Percentiles rank a stretch among this genome's conserved stretches.
Evolutionary conservation across 331 rosid genomes (phyloP).

Genomic region (Arachis monticola): DNA sequence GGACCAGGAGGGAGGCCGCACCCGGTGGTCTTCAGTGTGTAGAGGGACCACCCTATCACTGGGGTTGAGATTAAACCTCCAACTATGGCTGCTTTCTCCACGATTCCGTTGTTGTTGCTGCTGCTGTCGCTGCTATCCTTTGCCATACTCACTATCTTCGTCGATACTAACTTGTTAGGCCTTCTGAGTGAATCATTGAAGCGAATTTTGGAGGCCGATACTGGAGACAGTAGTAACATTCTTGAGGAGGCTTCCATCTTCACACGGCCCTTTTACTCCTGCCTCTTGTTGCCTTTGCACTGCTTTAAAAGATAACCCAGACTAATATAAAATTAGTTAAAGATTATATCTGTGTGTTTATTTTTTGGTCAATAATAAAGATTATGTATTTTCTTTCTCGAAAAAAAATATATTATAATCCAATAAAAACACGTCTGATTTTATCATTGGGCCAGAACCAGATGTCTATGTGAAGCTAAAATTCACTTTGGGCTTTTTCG

Average conservation of each 20-base stretch:
- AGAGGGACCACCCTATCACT: conserved; percentile 90
- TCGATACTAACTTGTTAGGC: conserved; percentile 10
- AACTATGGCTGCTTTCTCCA: conserved; percentile 67
- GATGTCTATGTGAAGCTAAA: too few species aligned
- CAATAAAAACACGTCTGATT: too few species aligned
- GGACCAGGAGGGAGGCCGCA: conserved; percentile 97
- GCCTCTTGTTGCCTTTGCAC: too few species aligned
- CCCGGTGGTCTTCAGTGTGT: conserved; percentile 85
- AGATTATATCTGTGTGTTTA: too few species aligned
- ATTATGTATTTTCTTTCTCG: too few species aligned
- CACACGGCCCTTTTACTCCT: not conserved
- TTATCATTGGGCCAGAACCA: too few species aligned
- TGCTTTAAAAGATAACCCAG: too few species aligned
- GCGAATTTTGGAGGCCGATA: conserved; percentile 22
- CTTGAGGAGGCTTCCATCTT: conserved; percentile 47
- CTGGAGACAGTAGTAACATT: conserved; percentile 51
- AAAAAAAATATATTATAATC: too few species aligned
- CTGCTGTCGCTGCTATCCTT: conserved; percentile 58
- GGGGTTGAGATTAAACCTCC: conserved; percentile 82
- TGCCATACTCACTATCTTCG: conserved; percentile 62
- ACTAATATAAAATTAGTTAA: too few species aligned
- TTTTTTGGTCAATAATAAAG: too few species aligned
- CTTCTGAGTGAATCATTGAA: conserved; percentile 8
- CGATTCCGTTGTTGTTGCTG: conserved; percentile 30
- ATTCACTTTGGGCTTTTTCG: too few species aligned